These are phyloP conservation scores for Lojkania enalia DNA, from an alignment of 2,329 filamentous ascomycete species.

Conservation along the genomic window DNA sequence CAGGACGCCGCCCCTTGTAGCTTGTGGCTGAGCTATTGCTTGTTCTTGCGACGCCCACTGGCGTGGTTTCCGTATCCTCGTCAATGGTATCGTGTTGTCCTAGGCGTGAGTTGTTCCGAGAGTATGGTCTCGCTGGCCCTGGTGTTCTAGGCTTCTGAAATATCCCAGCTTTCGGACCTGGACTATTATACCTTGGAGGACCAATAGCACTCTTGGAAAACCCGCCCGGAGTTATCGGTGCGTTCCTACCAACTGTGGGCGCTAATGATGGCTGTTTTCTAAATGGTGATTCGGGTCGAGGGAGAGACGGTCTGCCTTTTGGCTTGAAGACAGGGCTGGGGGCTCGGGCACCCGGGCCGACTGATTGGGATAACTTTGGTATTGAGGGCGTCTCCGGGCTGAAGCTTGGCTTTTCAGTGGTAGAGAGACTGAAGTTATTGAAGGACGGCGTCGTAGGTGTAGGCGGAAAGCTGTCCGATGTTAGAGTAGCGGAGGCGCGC, in stretches of 20 bases:
- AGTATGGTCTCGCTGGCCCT: conserved; percentile 50
- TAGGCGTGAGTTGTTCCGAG: conserved; percentile 51
- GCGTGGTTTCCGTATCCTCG: conserved; percentile 50
- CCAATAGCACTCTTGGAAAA: conserved; percentile 58
- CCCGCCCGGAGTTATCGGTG: conserved; percentile 58
- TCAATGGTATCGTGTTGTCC: conserved; percentile 48
- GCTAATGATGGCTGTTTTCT: conserved; percentile 57
- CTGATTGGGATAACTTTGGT: conserved; percentile 84
- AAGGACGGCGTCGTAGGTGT: conserved; percentile 71
- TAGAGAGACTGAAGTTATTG: conserved; percentile 60
- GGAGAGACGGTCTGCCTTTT: conserved; percentile 73
- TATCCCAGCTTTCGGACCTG: conserved; percentile 63
- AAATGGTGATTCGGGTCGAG: conserved; percentile 84
- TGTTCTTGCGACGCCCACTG: conserved; percentile 56
- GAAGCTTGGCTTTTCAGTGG: conserved; percentile 51
- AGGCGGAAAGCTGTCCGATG: conserved; percentile 60
- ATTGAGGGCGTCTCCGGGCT: conserved; percentile 59
- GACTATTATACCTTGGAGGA: conserved; percentile 66
- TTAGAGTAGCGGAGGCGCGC: conserved; percentile 61
- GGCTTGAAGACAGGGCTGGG: conserved; percentile 72
- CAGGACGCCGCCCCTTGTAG: conserved; percentile 38
- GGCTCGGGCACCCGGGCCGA: conserved; percentile 71
- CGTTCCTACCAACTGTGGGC: conserved; percentile 56
- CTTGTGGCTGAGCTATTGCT: conserved; percentile 58
- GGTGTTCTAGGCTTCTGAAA: conserved; percentile 52